Base-by-base conservation (phyloP, 2,329 filamentous ascomycete species). In the Trichophyton mentagrophytes region DNA sequence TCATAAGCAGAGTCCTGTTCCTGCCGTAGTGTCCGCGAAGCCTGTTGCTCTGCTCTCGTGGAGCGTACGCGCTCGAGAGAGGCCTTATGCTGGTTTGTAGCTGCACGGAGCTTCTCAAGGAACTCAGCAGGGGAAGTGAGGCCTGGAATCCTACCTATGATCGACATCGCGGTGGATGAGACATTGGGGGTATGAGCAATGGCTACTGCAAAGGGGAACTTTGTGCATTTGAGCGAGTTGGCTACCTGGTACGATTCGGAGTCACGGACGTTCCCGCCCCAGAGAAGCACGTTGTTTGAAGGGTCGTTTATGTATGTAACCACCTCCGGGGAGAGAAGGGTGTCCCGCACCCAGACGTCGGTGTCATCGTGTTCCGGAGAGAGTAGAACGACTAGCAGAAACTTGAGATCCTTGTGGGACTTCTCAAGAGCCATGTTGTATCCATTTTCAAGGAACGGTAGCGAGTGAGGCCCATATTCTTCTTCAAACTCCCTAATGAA, bases 331-430 rank as follows among this genome's bases (percentile, higher is more conserved):
- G 86, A 81, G 6, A 96, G 81, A 0, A 99, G 80, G 0, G 90
- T 96, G 27, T 95, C 86, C 46, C 83, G 83, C 63, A 91, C 83
- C 75, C 95, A 99, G 0, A 82, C 79, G 22, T 84, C 81, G 0
- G 89, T 97, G 67, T 97, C 90, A 69, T 99, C 93, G 72, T 99
- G 92, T 73, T 97, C 93, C 0, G 91, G 90, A 0, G 91, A 95
- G 59, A 96, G 77, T 15, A 99, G 81, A 3, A 97, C 77, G 15
- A 96, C 86, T n/a, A 97, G 75, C 13, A 99, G 78, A 70, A 95
- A 96, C 70, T 95, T 95, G 60, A 96, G 80, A 40, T 97, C 90
- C 66, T 85, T 86, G 77, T 97, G 96, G 4, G 92, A 90, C 42
- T 86, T 76, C 69, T 99, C 93, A 64, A 96, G 84, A 0, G 91